A percentile compares a stretch with the other conserved stretches of the same genome.
Conservation (phyloP, 2,329 filamentous ascomycete genomes). For the Exophiala bonariae region DNA sequence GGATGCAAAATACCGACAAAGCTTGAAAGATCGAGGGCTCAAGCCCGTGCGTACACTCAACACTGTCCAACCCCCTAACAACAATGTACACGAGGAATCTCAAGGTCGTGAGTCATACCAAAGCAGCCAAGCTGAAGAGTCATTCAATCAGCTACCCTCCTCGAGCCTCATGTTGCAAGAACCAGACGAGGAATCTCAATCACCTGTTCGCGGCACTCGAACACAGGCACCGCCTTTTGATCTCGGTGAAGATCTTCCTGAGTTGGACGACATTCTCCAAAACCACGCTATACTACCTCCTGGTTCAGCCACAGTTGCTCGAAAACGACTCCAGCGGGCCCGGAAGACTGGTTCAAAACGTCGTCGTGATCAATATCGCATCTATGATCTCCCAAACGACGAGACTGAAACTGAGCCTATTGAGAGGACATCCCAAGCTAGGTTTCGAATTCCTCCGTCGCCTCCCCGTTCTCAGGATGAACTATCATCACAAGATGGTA, state of each 20-base stretch:
- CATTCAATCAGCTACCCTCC: conserved; percentile 11
- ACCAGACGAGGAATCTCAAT: conserved; percentile 35
- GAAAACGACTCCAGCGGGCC: neutral
- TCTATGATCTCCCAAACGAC: conserved; percentile 20
- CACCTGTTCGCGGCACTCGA: conserved; percentile 25
- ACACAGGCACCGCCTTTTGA: conserved; percentile 11
- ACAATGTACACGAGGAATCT: conserved; percentile 13
- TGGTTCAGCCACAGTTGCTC: neutral
- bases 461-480: conserved; percentile 40
- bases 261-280: conserved; percentile 18
- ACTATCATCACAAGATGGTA: conserved; percentile 27
- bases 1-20: conserved; percentile 43
- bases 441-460: conserved; percentile 36
- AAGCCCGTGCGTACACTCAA: conserved; percentile 40
- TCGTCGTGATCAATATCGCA: conserved; percentile 9
- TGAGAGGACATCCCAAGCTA: neutral
- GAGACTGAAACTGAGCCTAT: neutral
- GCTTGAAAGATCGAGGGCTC: conserved; percentile 42
- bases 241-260: conserved; percentile 20
- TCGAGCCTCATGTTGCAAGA: conserved; percentile 33
- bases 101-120: conserved; percentile 21
- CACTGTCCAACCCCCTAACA: conserved; percentile 4
- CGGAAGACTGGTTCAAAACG: neutral
- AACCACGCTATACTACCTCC: neutral
- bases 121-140: conserved; percentile 12